Evolutionary conservation across 176 grass and related monocot species (phyloP).

Genomic region (Musa schizocarpa): DNA sequence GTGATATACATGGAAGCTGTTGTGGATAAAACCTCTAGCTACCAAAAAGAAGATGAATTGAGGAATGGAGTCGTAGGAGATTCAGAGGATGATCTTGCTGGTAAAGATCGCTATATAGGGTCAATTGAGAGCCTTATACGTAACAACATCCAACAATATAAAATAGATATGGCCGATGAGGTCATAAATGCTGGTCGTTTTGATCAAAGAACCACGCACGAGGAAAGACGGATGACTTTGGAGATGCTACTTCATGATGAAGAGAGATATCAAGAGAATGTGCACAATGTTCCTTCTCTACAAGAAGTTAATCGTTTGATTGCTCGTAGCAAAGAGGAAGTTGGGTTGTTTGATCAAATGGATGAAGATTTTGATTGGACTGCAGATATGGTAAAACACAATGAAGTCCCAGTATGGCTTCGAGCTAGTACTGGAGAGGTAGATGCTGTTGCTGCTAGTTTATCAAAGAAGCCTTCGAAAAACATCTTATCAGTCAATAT

Average conservation of each 20-base stretch:
- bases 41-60: slow-evolving; percentile 96
- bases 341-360: slow-evolving; percentile 99
- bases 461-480: slow-evolving; percentile 72
- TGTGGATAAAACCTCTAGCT: slow-evolving; percentile 93
- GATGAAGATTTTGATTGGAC: slow-evolving; percentile 98
- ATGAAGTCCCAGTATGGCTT: slow-evolving; percentile 90
- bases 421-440: slow-evolving; percentile 62
- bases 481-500: slow-evolving; percentile 45
- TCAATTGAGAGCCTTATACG: slow-evolving; percentile 98
- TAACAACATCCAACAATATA: slow-evolving; percentile 96
- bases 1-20: slow-evolving; percentile 99
- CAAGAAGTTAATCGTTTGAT: slow-evolving; percentile 99
- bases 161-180: slow-evolving; percentile 99
- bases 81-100: slow-evolving; percentile 84
- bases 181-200: slow-evolving; percentile 99
- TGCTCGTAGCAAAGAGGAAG: slow-evolving; percentile 75
- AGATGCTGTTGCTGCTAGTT: slow-evolving; percentile 46
- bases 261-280: slow-evolving; percentile 84
- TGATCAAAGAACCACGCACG: slow-evolving; percentile 98
- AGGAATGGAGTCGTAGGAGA: slow-evolving; percentile 68
- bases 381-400: slow-evolving; percentile 73
- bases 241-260: slow-evolving; percentile 96
- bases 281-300: slow-evolving; percentile 96
- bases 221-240: slow-evolving; percentile 90
- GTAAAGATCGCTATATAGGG: slow-evolving; percentile 86